These are phyloP conservation scores for Solanum tarapatanum DNA, from an alignment of 257 asterid genomes.

Conservation along the genomic window DNA sequence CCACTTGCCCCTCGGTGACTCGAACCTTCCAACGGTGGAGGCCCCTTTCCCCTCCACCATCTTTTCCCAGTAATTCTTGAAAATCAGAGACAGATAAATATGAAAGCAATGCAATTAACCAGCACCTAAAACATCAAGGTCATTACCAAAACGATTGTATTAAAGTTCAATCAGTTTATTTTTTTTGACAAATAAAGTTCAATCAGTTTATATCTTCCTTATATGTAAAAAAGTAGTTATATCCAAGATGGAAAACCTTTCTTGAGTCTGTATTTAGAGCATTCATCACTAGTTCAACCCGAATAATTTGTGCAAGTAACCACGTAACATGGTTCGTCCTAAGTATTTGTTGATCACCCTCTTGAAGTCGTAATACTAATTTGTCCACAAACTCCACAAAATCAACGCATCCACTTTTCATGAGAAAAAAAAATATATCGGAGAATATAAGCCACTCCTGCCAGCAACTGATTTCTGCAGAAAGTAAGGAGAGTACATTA, in stretches of 20 bases:
- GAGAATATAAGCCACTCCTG: constrained; percentile 98
- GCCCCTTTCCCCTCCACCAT: not conserved
- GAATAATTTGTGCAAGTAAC: constrained; percentile 93
- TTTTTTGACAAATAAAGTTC: too few relatives aligned
- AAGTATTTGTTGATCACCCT: constrained; percentile 70
- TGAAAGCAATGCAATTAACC: not conserved
- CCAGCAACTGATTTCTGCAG: constrained; percentile 92
- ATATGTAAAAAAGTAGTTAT: not conserved
- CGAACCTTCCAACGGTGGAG: not conserved
- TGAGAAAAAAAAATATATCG: constrained; percentile 83
- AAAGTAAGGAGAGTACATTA: not conserved
- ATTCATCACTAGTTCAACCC: constrained; percentile 89
- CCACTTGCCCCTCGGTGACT: not conserved
- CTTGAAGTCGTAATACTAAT: constrained; percentile 85
- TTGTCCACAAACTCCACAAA: constrained; percentile 94
- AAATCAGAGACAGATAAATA: not conserved
- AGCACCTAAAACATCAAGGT: not conserved
- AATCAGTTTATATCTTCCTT: not conserved
- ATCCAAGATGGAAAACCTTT: constrained; percentile 44
- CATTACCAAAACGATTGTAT: not conserved
- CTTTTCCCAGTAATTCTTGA: not conserved
- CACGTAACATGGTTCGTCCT: constrained; percentile 96
- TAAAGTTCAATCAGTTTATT: not conserved
- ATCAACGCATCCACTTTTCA: constrained; percentile 95
- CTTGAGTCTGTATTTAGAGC: constrained; percentile 78